Conservation (phyloP, 768 basidiomycete genomes). For the Trametes cubensis region DNA sequence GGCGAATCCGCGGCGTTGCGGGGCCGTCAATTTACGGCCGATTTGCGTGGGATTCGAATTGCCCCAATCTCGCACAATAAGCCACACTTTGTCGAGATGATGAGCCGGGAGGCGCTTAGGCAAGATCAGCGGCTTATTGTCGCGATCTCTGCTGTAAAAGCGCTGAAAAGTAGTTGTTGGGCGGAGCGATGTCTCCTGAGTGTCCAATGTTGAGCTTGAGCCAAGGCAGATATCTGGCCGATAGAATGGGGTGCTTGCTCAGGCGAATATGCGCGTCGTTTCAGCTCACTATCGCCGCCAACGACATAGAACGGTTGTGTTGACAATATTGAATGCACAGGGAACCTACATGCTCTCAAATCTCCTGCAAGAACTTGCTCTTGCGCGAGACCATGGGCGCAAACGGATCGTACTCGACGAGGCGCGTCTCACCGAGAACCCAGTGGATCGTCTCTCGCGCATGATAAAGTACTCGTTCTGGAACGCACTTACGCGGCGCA, state of each 20-base stretch:
- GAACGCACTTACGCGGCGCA: constrained; percentile 94
- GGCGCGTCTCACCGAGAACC: constrained; percentile 95
- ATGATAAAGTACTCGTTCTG: constrained; percentile 99
- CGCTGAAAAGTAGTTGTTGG: too few relatives aligned
- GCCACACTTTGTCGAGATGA: constrained; percentile 18
- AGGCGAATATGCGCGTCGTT: too few relatives aligned
- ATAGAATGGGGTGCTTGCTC: too few relatives aligned
- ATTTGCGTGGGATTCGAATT: constrained; percentile 1
- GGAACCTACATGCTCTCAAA: constrained; percentile 99
- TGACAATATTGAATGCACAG: constrained; percentile 40
- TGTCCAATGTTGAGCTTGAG: too few relatives aligned
- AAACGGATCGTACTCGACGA: constrained; percentile 99
- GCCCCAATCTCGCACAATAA: constrained; percentile 2
- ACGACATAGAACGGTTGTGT: neutral
- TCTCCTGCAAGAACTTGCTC: constrained; percentile 95
- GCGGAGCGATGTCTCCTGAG: too few relatives aligned
- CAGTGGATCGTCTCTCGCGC: constrained; percentile 92
- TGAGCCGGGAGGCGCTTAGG: constrained; percentile 1
- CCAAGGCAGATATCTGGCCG: too few relatives aligned
- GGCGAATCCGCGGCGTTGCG: constrained; percentile 4
- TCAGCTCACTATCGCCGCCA: too few relatives aligned
- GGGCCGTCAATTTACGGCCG: constrained; percentile 2
- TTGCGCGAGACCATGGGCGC: constrained; percentile 91
- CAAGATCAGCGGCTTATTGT: neutral
- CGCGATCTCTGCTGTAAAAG: too few relatives aligned